phyloP scores from a whole-genome alignment of 108 stramenopile species.

The Asterionellopsis glacialis region DNA sequence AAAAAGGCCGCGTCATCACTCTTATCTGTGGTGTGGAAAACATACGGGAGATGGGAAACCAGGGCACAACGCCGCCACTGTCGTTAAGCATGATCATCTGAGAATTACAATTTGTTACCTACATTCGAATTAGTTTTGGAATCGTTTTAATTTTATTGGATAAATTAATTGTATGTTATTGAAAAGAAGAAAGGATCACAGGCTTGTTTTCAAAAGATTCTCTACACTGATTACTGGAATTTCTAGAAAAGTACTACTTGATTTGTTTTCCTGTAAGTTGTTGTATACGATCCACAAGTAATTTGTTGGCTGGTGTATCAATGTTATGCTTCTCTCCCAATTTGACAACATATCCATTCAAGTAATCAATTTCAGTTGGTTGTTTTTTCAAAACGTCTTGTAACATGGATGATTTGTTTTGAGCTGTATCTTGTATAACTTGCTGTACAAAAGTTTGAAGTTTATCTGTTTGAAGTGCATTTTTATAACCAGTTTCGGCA shows the following conservation, averaged over 20 bases:
- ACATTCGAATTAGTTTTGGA: too few relatives aligned
- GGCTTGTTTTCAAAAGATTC: too few relatives aligned
- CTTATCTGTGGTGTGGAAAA: constrained; percentile 39
- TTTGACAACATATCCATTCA: constrained; percentile 68
- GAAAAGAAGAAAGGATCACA: too few relatives aligned
- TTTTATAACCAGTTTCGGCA: constrained; percentile 6
- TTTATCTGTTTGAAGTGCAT: neutral
- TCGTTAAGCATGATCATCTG: constrained; percentile 1
- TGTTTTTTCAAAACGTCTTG: constrained; percentile 47
- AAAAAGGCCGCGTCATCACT: constrained; percentile 44
- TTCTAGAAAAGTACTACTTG: too few relatives aligned
- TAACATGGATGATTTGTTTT: constrained; percentile 76
- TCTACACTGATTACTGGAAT: too few relatives aligned
- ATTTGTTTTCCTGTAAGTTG: too few relatives aligned
- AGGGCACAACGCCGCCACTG: constrained; percentile 71
- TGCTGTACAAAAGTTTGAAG: constrained; percentile 41
- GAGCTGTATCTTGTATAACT: constrained; percentile 55
- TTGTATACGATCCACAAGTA: constrained; percentile 11
- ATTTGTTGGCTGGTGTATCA: constrained; percentile 42
- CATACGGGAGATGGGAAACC: constrained; percentile 28
- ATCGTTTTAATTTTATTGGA: too few relatives aligned
- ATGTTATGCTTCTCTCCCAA: constrained; percentile 45
- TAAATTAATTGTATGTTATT: too few relatives aligned
- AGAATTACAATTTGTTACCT: too few relatives aligned
- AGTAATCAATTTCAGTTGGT: constrained; percentile 67